Evolutionary conservation across 1,139 yeast genomes (phyloP).

Genomic region (Magnusiomyces tetraspermus): DNA sequence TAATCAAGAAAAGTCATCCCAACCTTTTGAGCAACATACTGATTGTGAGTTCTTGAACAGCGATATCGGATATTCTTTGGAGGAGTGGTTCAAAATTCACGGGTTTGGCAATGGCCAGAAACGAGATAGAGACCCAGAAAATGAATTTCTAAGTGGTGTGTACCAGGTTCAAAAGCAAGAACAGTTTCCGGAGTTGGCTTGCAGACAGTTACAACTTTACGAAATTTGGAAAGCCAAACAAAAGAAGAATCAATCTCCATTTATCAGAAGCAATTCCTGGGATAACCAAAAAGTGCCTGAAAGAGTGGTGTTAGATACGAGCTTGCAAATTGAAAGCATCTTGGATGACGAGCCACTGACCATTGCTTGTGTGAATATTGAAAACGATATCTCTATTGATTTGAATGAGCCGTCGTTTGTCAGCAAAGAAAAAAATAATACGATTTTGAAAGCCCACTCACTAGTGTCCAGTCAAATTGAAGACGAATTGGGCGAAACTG

Average conservation of each 20-base stretch:
- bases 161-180: neutral
- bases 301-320: too few relatives aligned
- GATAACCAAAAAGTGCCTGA: too few relatives aligned
- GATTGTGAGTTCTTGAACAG: neutral
- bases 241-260: too few relatives aligned
- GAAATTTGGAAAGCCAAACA: neutral
- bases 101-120: neutral
- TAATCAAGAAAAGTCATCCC: too few relatives aligned
- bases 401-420: neutral
- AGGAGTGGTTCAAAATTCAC: neutral
- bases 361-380: too few relatives aligned
- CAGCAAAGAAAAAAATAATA: neutral
- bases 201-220: neutral
- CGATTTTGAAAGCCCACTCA: too few relatives aligned
- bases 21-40: too few relatives aligned
- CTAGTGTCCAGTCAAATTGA: too few relatives aligned
- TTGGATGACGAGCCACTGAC: too few relatives aligned
- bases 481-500: too few relatives aligned
- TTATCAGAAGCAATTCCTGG: too few relatives aligned
- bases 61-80: neutral
- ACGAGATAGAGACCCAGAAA: neutral
- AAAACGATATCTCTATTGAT: neutral
- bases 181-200: neutral
- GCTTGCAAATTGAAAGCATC: too few relatives aligned
- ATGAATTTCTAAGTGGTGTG: neutral